Percentiles rank a stretch among this genome's conserved stretches.
phyloP scores from a whole-genome alignment of 106 monocot species.

The Ottelia alismoides region DNA sequence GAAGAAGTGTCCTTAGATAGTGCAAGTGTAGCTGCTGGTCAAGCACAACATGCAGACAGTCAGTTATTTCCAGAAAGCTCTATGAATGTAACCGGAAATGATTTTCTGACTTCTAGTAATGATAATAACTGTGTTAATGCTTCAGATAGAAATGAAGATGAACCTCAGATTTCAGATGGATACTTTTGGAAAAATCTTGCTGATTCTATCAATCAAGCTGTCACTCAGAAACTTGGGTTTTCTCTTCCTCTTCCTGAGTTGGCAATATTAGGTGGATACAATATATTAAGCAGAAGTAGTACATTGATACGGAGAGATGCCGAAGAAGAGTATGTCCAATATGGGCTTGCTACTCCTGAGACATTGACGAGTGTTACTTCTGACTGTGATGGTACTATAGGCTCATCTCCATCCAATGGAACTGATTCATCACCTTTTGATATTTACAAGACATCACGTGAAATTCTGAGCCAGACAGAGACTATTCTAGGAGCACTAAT shows the following conservation, averaged over 20 bases:
- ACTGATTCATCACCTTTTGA: conserved; percentile 30
- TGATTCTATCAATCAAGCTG: conserved; percentile 30
- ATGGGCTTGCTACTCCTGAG: conserved; percentile 61
- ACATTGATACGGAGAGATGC: conserved; percentile 46
- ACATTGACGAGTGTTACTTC: conserved; percentile 5
- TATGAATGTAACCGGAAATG: background rate
- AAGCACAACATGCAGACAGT: background rate
- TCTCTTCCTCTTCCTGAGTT: conserved; percentile 58
- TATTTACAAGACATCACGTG: conserved; percentile 51
- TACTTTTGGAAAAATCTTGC: conserved; percentile 63
- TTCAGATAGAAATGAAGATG: conserved; percentile 6
- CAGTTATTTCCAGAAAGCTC: background rate
- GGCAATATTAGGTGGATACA: conserved; percentile 42
- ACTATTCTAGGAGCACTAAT: conserved; percentile 74
- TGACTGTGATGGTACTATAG: conserved; percentile 8
- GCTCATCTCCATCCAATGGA: background rate
- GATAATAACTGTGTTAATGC: conserved; percentile 6
- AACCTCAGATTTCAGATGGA: conserved; percentile 27
- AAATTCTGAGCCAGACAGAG: conserved; percentile 75
- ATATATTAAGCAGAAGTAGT: conserved; percentile 46
- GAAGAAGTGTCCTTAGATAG: too few species aligned
- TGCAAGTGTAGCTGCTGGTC: background rate
- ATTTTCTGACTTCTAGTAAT: conserved; percentile 1
- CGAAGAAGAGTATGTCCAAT: conserved; percentile 69
- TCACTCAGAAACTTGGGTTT: conserved; percentile 56